phyloP scores from a whole-genome alignment of 345 rosid species.

The Lepidium aucheri region DNA sequence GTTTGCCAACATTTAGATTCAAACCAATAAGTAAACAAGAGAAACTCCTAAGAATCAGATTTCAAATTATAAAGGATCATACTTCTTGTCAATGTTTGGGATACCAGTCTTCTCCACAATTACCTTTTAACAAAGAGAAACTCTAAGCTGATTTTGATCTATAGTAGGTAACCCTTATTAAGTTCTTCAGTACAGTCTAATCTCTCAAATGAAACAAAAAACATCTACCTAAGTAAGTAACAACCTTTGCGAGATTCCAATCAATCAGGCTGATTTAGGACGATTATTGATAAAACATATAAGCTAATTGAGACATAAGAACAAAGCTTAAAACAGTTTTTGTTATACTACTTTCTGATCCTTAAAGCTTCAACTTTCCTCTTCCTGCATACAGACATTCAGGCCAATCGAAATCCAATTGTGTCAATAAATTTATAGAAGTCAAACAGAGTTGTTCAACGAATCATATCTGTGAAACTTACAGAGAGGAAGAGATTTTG shows the following conservation, averaged over 20 bases:
- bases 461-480: background rate
- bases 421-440: too few species aligned
- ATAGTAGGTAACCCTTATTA: too few species aligned
- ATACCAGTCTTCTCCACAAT: constrained; percentile 20
- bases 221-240: too few species aligned
- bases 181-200: too few species aligned
- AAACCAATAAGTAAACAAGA: background rate
- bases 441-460: background rate
- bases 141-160: too few species aligned
- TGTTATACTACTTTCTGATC: constrained; percentile 6
- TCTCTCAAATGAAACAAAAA: background rate
- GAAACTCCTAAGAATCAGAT: background rate
- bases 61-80: background rate
- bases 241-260: background rate
- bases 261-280: background rate
- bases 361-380: constrained; percentile 4
- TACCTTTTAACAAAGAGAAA: constrained; percentile 8
- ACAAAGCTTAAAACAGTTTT: background rate
- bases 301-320: background rate
- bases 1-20: constrained; percentile 44
- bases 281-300: background rate
- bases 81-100: constrained; percentile 20
- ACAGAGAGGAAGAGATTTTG: background rate
- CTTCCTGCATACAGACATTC: constrained; percentile 5
- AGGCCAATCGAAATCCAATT: background rate